Percentiles rank a stretch among this genome's conserved stretches.
Conservation (phyloP, 129 eudicot species). For the Helianthus tuberosus region DNA sequence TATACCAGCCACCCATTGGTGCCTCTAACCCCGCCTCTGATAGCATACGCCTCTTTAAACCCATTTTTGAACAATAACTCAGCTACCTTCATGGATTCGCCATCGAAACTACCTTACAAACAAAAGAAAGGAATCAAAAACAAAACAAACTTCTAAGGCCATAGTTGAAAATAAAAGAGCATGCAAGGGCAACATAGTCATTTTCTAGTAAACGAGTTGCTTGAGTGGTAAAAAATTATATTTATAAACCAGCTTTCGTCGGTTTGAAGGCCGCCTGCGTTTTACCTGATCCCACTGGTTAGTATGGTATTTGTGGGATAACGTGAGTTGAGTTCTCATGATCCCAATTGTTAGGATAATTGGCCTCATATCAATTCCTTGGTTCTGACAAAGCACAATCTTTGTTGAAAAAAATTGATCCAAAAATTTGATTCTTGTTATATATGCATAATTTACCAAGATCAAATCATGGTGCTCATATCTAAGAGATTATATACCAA, state of each 20-base stretch:
- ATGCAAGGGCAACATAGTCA: constrained; percentile 4
- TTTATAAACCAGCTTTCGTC: not conserved
- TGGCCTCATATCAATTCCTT: not conserved
- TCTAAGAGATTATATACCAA: not conserved
- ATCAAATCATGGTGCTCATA: not conserved
- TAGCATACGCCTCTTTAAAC: constrained; percentile 91
- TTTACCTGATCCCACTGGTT: not conserved
- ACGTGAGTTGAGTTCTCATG: not conserved
- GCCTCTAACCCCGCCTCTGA: constrained; percentile 87
- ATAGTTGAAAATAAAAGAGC: not conserved
- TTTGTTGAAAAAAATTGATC: not conserved
- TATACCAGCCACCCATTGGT: constrained; percentile 88
- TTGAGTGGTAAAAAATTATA: not conserved
- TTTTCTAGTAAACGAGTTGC: constrained; percentile 6
- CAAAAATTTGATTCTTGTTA: not conserved
- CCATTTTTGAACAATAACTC: constrained; percentile 82
- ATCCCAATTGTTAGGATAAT: not conserved
- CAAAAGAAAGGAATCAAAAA: constrained; percentile 50
- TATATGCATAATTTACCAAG: not conserved
- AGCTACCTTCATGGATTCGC: constrained; percentile 80
- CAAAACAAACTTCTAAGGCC: constrained; percentile 12
- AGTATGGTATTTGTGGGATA: too few species aligned
- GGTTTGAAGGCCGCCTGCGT: not conserved
- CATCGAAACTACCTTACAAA: constrained; percentile 99
- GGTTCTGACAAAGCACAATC: not conserved